Percentiles rank a stretch among this genome's conserved stretches.
These are phyloP conservation scores for Excoecaria agallocha DNA, from an alignment of 345 rosid genomes.

Conservation along the genomic window DNA sequence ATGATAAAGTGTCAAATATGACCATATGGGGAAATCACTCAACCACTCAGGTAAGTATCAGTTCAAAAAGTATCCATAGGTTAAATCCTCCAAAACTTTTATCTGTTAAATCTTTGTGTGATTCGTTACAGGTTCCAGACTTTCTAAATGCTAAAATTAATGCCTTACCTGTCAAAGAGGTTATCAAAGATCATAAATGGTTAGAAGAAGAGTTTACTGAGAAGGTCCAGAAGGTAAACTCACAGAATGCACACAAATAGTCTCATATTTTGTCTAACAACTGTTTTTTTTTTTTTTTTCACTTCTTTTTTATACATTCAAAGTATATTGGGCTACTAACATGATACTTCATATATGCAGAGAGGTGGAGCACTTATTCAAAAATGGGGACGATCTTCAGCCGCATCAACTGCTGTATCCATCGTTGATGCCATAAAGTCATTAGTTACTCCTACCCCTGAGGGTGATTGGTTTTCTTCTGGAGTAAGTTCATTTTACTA, in stretches of 20 bases:
- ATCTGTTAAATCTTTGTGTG: not conserved
- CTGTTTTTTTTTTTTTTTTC: too few species aligned
- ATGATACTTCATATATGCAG: slow-evolving; percentile 39
- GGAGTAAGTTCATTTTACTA: slow-evolving; percentile 55
- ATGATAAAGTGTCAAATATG: slow-evolving; percentile 89
- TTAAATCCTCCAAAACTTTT: not conserved
- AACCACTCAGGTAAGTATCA: slow-evolving; percentile 73
- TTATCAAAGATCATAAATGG: slow-evolving; percentile 88
- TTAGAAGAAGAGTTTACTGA: slow-evolving; percentile 93
- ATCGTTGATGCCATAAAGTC: slow-evolving; percentile 90
- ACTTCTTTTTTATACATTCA: not conserved
- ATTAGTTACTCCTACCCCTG: slow-evolving; percentile 80
- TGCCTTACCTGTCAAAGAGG: slow-evolving; percentile 83
- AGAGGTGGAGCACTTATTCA: slow-evolving; percentile 89
- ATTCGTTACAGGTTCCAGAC: slow-evolving; percentile 76
- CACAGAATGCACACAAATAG: not conserved
- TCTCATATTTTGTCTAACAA: not conserved
- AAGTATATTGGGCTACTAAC: not conserved
- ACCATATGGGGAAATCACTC: slow-evolving; percentile 99
- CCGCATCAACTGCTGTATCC: slow-evolving; percentile 95
- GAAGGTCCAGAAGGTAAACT: slow-evolving; percentile 75
- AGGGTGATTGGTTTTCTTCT: slow-evolving; percentile 96
- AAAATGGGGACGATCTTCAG: slow-evolving; percentile 99
- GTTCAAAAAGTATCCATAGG: not conserved
- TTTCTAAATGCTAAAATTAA: slow-evolving; percentile 86